Conservation (phyloP, 2,329 filamentous ascomycete species). For the Hymenoscyphus fructigenus region DNA sequence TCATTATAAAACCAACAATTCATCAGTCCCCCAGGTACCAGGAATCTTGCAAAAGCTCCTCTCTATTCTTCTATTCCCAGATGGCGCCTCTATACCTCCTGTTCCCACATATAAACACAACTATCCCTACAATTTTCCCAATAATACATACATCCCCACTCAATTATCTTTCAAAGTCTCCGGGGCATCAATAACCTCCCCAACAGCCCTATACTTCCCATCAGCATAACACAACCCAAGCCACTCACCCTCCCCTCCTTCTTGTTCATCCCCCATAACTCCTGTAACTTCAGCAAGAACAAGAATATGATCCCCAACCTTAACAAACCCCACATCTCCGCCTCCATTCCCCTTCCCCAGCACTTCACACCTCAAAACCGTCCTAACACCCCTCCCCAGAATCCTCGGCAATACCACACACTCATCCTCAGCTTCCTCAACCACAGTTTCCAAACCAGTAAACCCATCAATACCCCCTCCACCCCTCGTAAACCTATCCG, state of each 20-base stretch:
- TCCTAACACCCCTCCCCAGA: constrained; percentile 16
- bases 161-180: neutral
- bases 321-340: neutral
- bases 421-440: neutral
- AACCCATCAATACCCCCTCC: constrained; percentile 1
- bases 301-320: constrained; percentile 31
- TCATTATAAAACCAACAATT: too few relatives aligned
- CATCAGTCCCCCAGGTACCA: neutral
- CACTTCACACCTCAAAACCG: constrained; percentile 22
- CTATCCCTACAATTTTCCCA: neutral
- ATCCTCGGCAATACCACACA: constrained; percentile 17
- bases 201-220: constrained; percentile 21
- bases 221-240: constrained; percentile 22
- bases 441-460: neutral
- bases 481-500: constrained; percentile 29
- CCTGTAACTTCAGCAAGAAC: constrained; percentile 29
- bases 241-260: neutral
- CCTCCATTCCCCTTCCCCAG: neutral
- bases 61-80: neutral
- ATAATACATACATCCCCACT: neutral
- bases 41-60: neutral
- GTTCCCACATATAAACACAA: neutral
- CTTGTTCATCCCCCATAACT: constrained; percentile 11
- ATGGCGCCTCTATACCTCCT: neutral
- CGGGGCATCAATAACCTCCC: constrained; percentile 6